Percentiles rank a stretch among this genome's conserved stretches.
Conservation (phyloP, 2,329 filamentous ascomycete species). For the Fusarium brevicatenulatum region DNA sequence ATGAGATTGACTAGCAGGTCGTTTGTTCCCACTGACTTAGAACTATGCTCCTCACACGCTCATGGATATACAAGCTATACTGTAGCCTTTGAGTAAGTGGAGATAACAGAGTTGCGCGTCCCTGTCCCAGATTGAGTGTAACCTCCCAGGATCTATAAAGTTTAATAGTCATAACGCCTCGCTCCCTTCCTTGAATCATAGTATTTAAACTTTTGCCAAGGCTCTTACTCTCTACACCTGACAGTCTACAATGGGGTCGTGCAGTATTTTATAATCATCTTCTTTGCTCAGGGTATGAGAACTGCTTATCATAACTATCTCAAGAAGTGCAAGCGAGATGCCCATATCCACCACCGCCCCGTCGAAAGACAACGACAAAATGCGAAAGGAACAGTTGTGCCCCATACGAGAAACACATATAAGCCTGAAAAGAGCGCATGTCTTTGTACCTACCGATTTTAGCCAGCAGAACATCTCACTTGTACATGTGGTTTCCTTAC, state of each 20-base stretch:
- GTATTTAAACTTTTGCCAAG: neutral
- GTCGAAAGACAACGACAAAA: rapidly evolving
- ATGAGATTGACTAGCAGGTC: no score
- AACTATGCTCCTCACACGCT: neutral
- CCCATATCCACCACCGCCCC: rapidly evolving
- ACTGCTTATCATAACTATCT: neutral
- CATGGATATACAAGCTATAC: neutral
- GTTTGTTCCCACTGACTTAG: neutral
- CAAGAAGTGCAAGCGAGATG: neutral
- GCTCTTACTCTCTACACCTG: rapidly evolving
- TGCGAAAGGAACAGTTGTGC: rapidly evolving
- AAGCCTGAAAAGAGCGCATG: rapidly evolving
- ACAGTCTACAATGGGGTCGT: neutral
- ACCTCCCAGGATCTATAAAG: neutral
- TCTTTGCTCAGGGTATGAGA: rapidly evolving
- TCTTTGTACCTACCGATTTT: rapidly evolving
- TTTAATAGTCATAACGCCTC: neutral
- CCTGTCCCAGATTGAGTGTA: neutral
- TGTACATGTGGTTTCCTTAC: no score
- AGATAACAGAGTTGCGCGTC: neutral
- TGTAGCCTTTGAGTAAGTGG: neutral
- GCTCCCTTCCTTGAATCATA: neutral
- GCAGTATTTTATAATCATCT: neutral
- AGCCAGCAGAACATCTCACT: no score
- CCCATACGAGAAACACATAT: neutral